phyloP scores from a whole-genome alignment of 2,329 filamentous ascomycete genomes.

The Arthroderma sp. region DNA sequence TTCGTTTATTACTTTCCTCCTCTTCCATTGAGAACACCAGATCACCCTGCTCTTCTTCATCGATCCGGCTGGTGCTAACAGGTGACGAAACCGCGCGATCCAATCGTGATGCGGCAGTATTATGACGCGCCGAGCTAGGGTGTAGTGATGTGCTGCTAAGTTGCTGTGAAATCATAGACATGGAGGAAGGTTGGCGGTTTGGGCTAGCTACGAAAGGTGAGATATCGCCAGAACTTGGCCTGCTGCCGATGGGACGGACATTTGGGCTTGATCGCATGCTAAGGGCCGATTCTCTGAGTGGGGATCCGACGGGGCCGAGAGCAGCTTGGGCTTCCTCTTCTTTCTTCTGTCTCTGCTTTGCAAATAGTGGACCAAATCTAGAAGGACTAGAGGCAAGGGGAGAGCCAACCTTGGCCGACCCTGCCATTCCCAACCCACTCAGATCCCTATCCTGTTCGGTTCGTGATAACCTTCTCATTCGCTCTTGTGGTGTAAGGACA shows the following conservation, averaged over 20 bases:
- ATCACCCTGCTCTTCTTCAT: constrained; percentile 37
- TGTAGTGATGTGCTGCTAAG: constrained; percentile 34
- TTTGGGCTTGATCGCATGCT: constrained; percentile 38
- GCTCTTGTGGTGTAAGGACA: constrained; percentile 49
- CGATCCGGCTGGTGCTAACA: constrained; percentile 32
- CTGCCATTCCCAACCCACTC: constrained; percentile 36
- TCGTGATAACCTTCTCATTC: constrained; percentile 45
- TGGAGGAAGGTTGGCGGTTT: constrained; percentile 42
- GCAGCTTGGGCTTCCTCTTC: constrained; percentile 38
- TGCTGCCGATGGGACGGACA: constrained; percentile 37
- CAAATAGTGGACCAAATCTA: constrained; percentile 48
- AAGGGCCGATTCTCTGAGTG: constrained; percentile 48
- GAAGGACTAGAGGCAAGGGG: constrained; percentile 48
- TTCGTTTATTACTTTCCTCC: constrained; percentile 34
- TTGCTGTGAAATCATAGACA: constrained; percentile 50
- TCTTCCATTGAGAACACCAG: constrained; percentile 40
- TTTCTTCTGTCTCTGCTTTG: constrained; percentile 38
- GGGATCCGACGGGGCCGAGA: constrained; percentile 52
- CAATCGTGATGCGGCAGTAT: constrained; percentile 23
- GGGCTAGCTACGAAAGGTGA: constrained; percentile 43
- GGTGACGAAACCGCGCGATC: constrained; percentile 35
- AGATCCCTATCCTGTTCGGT: constrained; percentile 43
- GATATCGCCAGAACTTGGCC: constrained; percentile 35
- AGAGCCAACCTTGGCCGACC: constrained; percentile 40
- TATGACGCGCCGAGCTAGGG: constrained; percentile 25